Evolutionary conservation across 2,329 filamentous ascomycete genomes (phyloP).

Genomic region (Neospermospora avenae): DNA sequence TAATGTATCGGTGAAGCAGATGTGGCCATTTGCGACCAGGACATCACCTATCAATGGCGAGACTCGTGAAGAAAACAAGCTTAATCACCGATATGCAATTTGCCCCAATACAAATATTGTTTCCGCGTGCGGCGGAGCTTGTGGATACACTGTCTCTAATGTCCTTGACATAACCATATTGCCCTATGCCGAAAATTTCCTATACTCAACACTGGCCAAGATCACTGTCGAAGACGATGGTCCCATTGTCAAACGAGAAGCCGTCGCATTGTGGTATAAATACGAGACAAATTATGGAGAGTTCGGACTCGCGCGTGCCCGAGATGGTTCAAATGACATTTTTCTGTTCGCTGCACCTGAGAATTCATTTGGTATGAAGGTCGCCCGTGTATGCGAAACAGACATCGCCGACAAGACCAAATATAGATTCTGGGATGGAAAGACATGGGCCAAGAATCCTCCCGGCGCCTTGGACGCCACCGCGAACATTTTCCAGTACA

Average conservation of each 20-base stretch:
- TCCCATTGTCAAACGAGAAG: neutral
- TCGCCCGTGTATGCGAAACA: conserved; percentile 3
- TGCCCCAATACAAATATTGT: conserved; percentile 8
- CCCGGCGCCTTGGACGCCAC: neutral
- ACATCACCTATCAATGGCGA: neutral
- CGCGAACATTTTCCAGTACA: conserved; percentile 4
- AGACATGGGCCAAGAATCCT: neutral
- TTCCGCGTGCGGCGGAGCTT: neutral
- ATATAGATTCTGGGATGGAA: conserved; percentile 7
- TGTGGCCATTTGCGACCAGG: conserved; percentile 5
- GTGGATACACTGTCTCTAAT: neutral
- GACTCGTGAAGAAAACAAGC: neutral
- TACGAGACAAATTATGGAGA: conserved; percentile 3
- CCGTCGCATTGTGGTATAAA: neutral
- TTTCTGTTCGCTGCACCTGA: conserved; percentile 4
- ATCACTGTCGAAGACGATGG: neutral
- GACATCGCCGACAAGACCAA: conserved; percentile 3
- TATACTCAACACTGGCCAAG: conserved; percentile 6
- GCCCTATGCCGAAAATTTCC: neutral
- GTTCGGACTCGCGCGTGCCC: conserved; percentile 1
- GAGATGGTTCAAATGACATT: conserved; percentile 6
- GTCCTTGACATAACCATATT: conserved; percentile 3
- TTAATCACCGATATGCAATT: conserved; percentile 3
- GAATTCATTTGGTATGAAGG: neutral
- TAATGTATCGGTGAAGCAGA: neutral